Evolutionary conservation across 768 basidiomycete genomes (phyloP).

Genomic region (Leccinellum luteum): DNA sequence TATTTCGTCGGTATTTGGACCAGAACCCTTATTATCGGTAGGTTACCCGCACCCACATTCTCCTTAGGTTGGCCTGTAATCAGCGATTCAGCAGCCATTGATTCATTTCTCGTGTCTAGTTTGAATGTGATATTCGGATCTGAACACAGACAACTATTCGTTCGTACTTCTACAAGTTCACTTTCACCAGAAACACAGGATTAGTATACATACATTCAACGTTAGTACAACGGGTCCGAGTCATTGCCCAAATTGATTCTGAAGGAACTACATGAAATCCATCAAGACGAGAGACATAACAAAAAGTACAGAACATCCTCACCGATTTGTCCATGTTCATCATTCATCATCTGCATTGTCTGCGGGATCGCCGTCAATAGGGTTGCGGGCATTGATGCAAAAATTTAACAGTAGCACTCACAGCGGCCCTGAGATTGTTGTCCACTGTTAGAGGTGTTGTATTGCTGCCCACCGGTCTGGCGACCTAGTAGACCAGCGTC

Average conservation of each 20-base stretch:
- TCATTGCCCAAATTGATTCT: background rate
- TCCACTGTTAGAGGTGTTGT: slow-evolving; percentile 52
- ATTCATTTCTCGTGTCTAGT: background rate
- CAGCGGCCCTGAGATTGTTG: slow-evolving; percentile 23
- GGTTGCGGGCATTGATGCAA: slow-evolving; percentile 6
- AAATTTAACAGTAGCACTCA: slow-evolving; percentile 13
- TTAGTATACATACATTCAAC: background rate
- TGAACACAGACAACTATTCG: background rate
- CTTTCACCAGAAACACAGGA: background rate
- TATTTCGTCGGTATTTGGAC: background rate
- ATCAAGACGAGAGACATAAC: background rate
- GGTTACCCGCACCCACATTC: too few species aligned
- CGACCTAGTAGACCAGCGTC: slow-evolving; percentile 32
- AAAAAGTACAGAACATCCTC: background rate
- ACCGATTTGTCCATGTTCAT: slow-evolving; percentile 43
- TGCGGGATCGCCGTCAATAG: slow-evolving; percentile 24
- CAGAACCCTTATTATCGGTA: background rate
- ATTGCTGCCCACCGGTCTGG: slow-evolving; percentile 65
- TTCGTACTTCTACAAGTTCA: background rate
- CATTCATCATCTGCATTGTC: slow-evolving; percentile 59
- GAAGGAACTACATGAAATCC: background rate
- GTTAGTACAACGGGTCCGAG: background rate
- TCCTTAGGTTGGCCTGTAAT: too few species aligned
- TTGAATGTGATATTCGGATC: background rate
- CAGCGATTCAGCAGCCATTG: too few species aligned